phyloP scores from a whole-genome alignment of 306 rosid genomes.

The Vachellia pachyceras region DNA sequence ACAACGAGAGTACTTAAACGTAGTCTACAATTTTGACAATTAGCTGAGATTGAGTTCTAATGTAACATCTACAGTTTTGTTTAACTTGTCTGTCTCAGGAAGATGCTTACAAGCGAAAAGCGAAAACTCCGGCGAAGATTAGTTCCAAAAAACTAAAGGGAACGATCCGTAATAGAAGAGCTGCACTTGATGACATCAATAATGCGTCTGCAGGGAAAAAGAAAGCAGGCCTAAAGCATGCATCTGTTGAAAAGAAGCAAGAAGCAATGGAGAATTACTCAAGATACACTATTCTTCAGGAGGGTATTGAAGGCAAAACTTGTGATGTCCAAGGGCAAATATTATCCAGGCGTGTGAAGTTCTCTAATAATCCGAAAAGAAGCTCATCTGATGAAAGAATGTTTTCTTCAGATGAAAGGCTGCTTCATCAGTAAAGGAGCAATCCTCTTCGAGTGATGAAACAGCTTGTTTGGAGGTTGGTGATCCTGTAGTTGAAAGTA shows the following conservation, averaged over 20 bases:
- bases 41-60: slow-evolving; percentile 26
- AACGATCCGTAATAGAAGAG: slow-evolving; percentile 41
- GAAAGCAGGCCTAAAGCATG: slow-evolving; percentile 50
- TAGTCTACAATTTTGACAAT: slow-evolving; percentile 23
- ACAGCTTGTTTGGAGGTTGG: slow-evolving; percentile 51
- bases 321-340: slow-evolving; percentile 43
- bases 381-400: slow-evolving; percentile 49
- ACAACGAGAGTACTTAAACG: not conserved
- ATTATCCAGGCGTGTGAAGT: slow-evolving; percentile 57
- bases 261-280: slow-evolving; percentile 52
- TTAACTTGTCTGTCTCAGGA: slow-evolving; percentile 58
- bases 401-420: slow-evolving; percentile 51
- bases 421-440: slow-evolving; percentile 55
- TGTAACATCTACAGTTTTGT: slow-evolving; percentile 24
- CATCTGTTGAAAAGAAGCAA: slow-evolving; percentile 53
- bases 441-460: slow-evolving; percentile 53
- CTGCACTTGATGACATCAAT: slow-evolving; percentile 43
- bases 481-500: slow-evolving; percentile 47
- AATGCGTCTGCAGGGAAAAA: slow-evolving; percentile 46
- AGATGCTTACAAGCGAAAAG: slow-evolving; percentile 49
- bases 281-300: slow-evolving; percentile 42
- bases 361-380: slow-evolving; percentile 51
- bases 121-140: slow-evolving; percentile 45
- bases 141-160: slow-evolving; percentile 54
- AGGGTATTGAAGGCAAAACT: slow-evolving; percentile 46